Base-by-base conservation (phyloP, 1,139 yeast genomes). In the Zygosaccharomyces sapae region DNA sequence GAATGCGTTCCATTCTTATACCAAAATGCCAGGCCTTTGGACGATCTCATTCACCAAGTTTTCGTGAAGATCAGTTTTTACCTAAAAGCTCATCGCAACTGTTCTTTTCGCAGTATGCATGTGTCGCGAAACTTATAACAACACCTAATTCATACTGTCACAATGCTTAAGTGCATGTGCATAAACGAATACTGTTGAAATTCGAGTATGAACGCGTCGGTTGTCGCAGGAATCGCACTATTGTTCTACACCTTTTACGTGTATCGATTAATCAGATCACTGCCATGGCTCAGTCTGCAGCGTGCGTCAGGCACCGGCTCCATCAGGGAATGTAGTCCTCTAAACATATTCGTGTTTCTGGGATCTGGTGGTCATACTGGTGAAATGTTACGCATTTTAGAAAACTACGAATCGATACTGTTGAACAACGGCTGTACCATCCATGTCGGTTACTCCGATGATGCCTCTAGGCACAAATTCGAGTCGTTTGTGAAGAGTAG, bases 361-460 rank as follows among this genome's bases (percentile, higher is more conserved):
- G 95, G 95, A 0, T 85, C 94, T 1, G 98, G 89, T 0, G 98
- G 97, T 1, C 98, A 92, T 62, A 90, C 97, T 0, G 97, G 97
- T 1, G 97, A 92, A 64, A 87, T 92, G 95, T 64, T 89, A 25
- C 71, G 92, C 34, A 70, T 92, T 25, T 63, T 87, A 12, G 63
- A 69, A 4, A 70, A 72, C 6, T 66, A 73, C 39, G 69, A 71
- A 34, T 46, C 50, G 0, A 39, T 68, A 61, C 45, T 54, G 38
- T 33, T 60, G 46, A 44, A 67, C 10, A 41, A 53, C 3, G 54
- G 25, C 5, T 22, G 56, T 2, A 48, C 47, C 3, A n/a, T 68
- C 18, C 50, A 61, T 49, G 48, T 70, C 50, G 68, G 70, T 47
- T 48, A 59, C 53, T 45, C 67, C 45, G 59, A 64, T 43, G 45